These are phyloP conservation scores for Pythium folliculosum DNA, from an alignment of 352 stramenopile species.

Conservation along the genomic window DNA sequence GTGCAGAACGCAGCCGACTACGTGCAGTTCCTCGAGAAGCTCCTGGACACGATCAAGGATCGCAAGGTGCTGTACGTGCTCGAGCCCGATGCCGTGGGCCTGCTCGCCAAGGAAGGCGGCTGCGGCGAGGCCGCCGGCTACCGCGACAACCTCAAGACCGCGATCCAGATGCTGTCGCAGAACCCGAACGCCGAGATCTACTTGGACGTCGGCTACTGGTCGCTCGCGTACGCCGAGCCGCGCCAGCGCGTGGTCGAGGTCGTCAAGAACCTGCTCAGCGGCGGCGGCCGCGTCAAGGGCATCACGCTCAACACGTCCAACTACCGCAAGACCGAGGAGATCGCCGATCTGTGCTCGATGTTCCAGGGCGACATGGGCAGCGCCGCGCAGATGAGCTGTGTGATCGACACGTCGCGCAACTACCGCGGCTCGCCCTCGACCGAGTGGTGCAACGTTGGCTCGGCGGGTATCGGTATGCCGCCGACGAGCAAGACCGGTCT, in stretches of 20 bases:
- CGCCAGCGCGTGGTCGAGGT: slow-evolving; percentile 37
- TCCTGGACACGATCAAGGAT: slow-evolving; percentile 40
- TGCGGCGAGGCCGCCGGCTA: slow-evolving; percentile 50
- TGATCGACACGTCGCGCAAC: slow-evolving; percentile 72
- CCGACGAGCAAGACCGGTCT: slow-evolving; percentile 50
- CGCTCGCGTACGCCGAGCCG: slow-evolving; percentile 35
- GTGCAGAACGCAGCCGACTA: slow-evolving; percentile 50
- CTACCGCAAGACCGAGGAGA: slow-evolving; percentile 55
- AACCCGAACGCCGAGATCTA: slow-evolving; percentile 67
- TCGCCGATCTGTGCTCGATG: slow-evolving; percentile 44
- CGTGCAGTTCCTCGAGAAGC: slow-evolving; percentile 41
- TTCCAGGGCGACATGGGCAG: slow-evolving; percentile 44
- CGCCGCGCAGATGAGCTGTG: slow-evolving; percentile 36
- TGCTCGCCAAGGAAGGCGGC: slow-evolving; percentile 39
- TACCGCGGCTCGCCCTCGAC: slow-evolving; percentile 35
- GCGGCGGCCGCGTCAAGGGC: slow-evolving; percentile 46
- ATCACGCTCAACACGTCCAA: slow-evolving; percentile 74
- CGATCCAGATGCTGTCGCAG: slow-evolving; percentile 48
- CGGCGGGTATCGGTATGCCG: slow-evolving; percentile 55
- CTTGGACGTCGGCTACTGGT: slow-evolving; percentile 67
- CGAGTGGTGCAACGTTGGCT: slow-evolving; percentile 76
- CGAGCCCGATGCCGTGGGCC: slow-evolving; percentile 60
- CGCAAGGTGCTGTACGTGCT: slow-evolving; percentile 69
- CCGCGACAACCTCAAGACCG: slow-evolving; percentile 50
- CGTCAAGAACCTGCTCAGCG: slow-evolving; percentile 40